phyloP scores from a whole-genome alignment of 2,329 filamentous ascomycete genomes.

The Lasiodiplodia hormozganensis region DNA sequence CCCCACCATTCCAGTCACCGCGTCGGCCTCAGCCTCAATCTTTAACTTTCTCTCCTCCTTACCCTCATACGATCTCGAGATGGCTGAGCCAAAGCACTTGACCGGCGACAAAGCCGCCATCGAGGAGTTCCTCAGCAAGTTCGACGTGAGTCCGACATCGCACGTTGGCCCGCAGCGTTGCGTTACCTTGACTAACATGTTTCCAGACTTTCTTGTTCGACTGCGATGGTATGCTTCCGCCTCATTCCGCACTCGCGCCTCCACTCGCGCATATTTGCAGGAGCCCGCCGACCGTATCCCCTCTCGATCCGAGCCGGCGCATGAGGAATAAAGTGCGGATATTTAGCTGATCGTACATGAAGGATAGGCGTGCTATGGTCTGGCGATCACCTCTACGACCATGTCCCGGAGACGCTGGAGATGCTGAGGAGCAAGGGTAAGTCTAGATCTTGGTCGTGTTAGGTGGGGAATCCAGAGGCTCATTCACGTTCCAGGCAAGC shows the following conservation, averaged over 20 bases:
- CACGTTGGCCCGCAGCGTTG: neutral
- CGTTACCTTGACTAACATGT: slow-evolving; percentile 34
- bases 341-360: slow-evolving; percentile 48
- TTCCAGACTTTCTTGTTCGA: slow-evolving; percentile 88
- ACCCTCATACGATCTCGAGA: slow-evolving; percentile 26
- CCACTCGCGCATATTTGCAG: neutral
- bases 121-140: slow-evolving; percentile 83
- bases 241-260: neutral
- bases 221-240: slow-evolving; percentile 78
- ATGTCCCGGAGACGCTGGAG: slow-evolving; percentile 83
- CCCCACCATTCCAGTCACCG: slow-evolving; percentile 12
- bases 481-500: slow-evolving; percentile 70
- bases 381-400: slow-evolving; percentile 86
- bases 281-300: neutral
- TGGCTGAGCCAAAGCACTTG: slow-evolving; percentile 63
- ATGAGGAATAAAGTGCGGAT: neutral
- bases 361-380: slow-evolving; percentile 91
- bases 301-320: neutral
- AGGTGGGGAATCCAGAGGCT: neutral
- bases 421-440: slow-evolving; percentile 81
- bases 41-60: slow-evolving; percentile 1
- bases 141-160: slow-evolving; percentile 74
- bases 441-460: slow-evolving; percentile 28
- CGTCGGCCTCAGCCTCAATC: slow-evolving; percentile 16
- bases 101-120: slow-evolving; percentile 81